A percentile compares a stretch with the other conserved stretches of the same genome.
Evolutionary conservation across 2,329 filamentous ascomycete species (phyloP).

Genomic region (Fusarium austroafricanum): DNA sequence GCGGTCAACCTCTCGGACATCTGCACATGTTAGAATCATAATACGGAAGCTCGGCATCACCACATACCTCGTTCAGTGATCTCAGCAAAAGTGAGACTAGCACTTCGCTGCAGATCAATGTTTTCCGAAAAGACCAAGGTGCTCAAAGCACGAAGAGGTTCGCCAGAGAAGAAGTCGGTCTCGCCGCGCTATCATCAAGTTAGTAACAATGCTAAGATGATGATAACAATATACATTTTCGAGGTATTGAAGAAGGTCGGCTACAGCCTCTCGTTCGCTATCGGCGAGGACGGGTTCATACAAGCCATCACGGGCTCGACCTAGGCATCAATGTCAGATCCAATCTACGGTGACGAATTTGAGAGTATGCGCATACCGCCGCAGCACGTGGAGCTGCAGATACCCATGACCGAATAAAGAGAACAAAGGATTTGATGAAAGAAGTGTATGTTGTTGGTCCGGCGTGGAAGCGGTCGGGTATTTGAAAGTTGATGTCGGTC

Average conservation of each 20-base stretch:
- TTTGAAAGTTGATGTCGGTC: slow-evolving; percentile 28
- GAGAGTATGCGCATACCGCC: slow-evolving; percentile 52
- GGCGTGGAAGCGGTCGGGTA: slow-evolving; percentile 15
- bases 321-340: slow-evolving; percentile 54
- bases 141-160: slow-evolving; percentile 91
- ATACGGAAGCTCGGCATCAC: background rate
- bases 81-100: slow-evolving; percentile 97
- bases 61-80: slow-evolving; percentile 94
- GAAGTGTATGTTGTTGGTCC: slow-evolving; percentile 14
- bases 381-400: slow-evolving; percentile 70
- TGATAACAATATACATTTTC: slow-evolving; percentile 80
- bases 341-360: slow-evolving; percentile 11
- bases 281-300: slow-evolving; percentile 92
- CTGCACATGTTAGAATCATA: slow-evolving; percentile 59
- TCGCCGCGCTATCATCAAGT: slow-evolving; percentile 78
- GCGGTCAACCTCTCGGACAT: slow-evolving; percentile 95
- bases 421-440: slow-evolving; percentile 27
- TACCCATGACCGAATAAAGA: slow-evolving; percentile 64
- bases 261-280: slow-evolving; percentile 95
- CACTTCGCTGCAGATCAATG: slow-evolving; percentile 96
- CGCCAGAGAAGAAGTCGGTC: slow-evolving; percentile 98
- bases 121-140: slow-evolving; percentile 99
- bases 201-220: slow-evolving; percentile 41
- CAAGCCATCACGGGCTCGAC: slow-evolving; percentile 81
- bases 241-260: slow-evolving; percentile 92